Percentiles rank a stretch among this genome's conserved stretches.
These are phyloP conservation scores for Talaromyces liani DNA, from an alignment of 495 filamentous ascomycete genomes.

Conservation along the genomic window DNA sequence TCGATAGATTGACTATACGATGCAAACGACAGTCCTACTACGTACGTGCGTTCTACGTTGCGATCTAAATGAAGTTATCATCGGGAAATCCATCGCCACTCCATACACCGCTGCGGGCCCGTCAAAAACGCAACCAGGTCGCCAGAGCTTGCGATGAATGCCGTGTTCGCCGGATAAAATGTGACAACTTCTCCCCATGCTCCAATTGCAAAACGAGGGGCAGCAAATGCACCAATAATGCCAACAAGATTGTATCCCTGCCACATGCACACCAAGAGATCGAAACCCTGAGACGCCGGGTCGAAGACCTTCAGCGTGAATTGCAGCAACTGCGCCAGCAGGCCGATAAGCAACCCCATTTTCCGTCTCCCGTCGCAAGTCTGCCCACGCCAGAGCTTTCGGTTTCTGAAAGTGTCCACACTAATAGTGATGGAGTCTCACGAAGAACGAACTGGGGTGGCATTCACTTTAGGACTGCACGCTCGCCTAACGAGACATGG, in stretches of 20 bases:
- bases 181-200: constrained; percentile 32
- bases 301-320: constrained; percentile 32
- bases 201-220: constrained; percentile 30
- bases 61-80: not conserved
- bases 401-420: not conserved
- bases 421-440: not conserved
- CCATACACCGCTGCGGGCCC: not conserved
- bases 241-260: constrained; percentile 14
- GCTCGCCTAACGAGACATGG: constrained; percentile 11
- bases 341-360: not conserved
- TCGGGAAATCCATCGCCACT: not conserved
- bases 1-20: not conserved
- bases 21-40: not conserved
- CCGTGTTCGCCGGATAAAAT: constrained; percentile 32
- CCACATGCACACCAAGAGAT: constrained; percentile 30
- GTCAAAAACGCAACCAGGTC: constrained; percentile 19
- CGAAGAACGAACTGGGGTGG: constrained; percentile 18
- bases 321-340: constrained; percentile 7
- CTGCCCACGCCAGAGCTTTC: not conserved
- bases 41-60: not conserved
- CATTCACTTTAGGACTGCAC: constrained; percentile 15
- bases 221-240: constrained; percentile 26
- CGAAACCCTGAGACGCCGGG: constrained; percentile 26
- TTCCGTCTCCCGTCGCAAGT: not conserved
- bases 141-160: constrained; percentile 37